phyloP scores from a whole-genome alignment of 495 filamentous ascomycete species.

The Penicillium bialowiezense region DNA sequence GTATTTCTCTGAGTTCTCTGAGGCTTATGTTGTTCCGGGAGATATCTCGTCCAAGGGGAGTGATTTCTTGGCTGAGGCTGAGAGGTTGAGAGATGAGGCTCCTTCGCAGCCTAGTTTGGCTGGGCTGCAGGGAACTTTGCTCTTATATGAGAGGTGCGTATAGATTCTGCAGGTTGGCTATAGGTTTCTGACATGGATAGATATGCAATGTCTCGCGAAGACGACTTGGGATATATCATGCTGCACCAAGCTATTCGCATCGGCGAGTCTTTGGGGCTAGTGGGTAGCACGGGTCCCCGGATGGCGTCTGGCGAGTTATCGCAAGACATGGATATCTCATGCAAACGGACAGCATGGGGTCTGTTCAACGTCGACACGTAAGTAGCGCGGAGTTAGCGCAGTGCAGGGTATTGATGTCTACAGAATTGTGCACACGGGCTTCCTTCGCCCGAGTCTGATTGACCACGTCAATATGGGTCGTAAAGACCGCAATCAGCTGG shows the following conservation, averaged over 20 bases:
- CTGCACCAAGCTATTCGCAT: slow-evolving; percentile 41
- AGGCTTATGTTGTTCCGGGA: slow-evolving; percentile 39
- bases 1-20: slow-evolving; percentile 47
- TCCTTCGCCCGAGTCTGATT: slow-evolving; percentile 39
- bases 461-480: slow-evolving; percentile 34
- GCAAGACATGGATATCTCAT: slow-evolving; percentile 34
- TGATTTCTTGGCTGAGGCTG: slow-evolving; percentile 44
- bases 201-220: slow-evolving; percentile 41
- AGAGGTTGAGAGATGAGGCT: slow-evolving; percentile 28
- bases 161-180: neutral
- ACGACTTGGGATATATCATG: slow-evolving; percentile 43
- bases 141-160: slow-evolving; percentile 41
- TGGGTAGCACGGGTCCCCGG: slow-evolving; percentile 23
- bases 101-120: slow-evolving; percentile 28
- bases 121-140: slow-evolving; percentile 38
- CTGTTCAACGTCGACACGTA: slow-evolving; percentile 47
- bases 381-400: slow-evolving; percentile 2
- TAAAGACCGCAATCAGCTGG: slow-evolving; percentile 7
- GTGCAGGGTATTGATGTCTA: too few species aligned
- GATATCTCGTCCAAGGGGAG: slow-evolving; percentile 43
- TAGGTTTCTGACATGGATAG: slow-evolving; percentile 7
- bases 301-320: slow-evolving; percentile 22
- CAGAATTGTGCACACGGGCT: slow-evolving; percentile 42
- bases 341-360: slow-evolving; percentile 41
- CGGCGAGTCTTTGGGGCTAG: slow-evolving; percentile 35